Percentiles rank a stretch among this genome's conserved stretches.
Conservation (phyloP, 1,139 yeast genomes). For the Suhomyces atakaporum region DNA sequence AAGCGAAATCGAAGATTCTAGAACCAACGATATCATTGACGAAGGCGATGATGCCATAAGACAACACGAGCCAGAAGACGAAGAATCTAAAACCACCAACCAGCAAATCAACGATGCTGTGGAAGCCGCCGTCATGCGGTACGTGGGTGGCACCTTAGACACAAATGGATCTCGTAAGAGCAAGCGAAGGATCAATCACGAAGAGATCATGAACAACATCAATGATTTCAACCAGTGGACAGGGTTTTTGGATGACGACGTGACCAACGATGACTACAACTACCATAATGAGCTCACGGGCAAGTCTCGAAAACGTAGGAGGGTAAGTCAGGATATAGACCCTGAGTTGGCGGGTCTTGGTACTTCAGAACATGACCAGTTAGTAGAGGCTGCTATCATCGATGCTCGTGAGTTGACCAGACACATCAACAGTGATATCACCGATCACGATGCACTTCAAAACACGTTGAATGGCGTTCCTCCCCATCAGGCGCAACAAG, state of each 20-base stretch:
- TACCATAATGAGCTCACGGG: constrained; percentile 8
- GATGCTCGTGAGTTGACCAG: constrained; percentile 67
- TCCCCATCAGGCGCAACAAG: constrained; percentile 21
- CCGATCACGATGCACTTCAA: constrained; percentile 11
- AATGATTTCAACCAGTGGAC: constrained; percentile 52
- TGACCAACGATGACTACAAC: constrained; percentile 19
- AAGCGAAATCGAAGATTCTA: constrained; percentile 9
- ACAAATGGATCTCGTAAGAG: constrained; percentile 8
- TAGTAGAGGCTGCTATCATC: constrained; percentile 67
- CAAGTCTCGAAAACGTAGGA: constrained; percentile 8
- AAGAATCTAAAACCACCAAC: constrained; percentile 31
- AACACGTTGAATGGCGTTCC: constrained; percentile 16
- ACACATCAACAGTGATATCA: constrained; percentile 23
- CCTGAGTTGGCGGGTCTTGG: constrained; percentile 54
- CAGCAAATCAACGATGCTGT: constrained; percentile 55
- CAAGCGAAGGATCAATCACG: constrained; percentile 15
- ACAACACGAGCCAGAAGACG: constrained; percentile 22
- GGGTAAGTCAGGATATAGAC: constrained; percentile 46
- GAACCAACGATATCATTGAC: constrained; percentile 10
- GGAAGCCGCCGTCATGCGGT: constrained; percentile 74
- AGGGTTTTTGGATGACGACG: constrained; percentile 49
- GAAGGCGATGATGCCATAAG: constrained; percentile 14
- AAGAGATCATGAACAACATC: constrained; percentile 20
- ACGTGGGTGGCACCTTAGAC: constrained; percentile 63
- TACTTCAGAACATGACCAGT: constrained; percentile 56